These are phyloP conservation scores for Artemisia argyi DNA, from an alignment of 129 eudicot genomes.

Conservation along the genomic window DNA sequence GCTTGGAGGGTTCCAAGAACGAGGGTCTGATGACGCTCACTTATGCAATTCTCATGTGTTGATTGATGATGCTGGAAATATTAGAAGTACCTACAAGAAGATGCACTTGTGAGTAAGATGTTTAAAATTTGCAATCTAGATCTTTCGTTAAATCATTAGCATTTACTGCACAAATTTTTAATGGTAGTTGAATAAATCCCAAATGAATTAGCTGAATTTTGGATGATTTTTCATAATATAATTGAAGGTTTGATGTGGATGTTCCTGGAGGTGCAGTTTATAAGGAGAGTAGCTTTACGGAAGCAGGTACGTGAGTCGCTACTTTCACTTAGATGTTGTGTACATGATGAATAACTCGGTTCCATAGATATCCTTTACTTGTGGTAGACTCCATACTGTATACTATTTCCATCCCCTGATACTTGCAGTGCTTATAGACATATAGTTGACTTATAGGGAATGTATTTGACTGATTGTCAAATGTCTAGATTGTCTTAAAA, in stretches of 20 bases:
- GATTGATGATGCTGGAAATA: conserved; percentile 75
- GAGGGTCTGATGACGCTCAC: conserved; percentile 78
- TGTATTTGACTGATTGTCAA: too few relatives aligned
- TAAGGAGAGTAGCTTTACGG: conserved; percentile 95
- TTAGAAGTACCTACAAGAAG: conserved; percentile 68
- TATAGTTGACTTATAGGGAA: too few relatives aligned
- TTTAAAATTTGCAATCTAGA: conserved; percentile 20
- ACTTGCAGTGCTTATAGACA: too few relatives aligned
- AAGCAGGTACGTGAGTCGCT: conserved; percentile 59
- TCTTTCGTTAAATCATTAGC: conserved; percentile 13
- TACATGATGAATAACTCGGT: too few relatives aligned
- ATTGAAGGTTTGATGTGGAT: conserved; percentile 89
- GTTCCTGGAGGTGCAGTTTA: conserved; percentile 81
- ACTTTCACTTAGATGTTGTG: not conserved
- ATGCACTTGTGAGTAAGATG: conserved; percentile 72
- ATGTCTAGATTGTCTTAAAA: too few relatives aligned
- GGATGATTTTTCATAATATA: conserved; percentile 11
- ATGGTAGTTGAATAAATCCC: not conserved
- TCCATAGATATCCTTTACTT: not conserved
- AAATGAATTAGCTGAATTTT: not conserved
- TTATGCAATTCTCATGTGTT: conserved; percentile 75
- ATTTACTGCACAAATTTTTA: not conserved
- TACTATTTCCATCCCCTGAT: too few relatives aligned
- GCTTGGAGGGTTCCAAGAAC: conserved; percentile 94
- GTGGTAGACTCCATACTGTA: too few relatives aligned